Conservation (phyloP, 129 eudicot genomes). For the Arctium minus region DNA sequence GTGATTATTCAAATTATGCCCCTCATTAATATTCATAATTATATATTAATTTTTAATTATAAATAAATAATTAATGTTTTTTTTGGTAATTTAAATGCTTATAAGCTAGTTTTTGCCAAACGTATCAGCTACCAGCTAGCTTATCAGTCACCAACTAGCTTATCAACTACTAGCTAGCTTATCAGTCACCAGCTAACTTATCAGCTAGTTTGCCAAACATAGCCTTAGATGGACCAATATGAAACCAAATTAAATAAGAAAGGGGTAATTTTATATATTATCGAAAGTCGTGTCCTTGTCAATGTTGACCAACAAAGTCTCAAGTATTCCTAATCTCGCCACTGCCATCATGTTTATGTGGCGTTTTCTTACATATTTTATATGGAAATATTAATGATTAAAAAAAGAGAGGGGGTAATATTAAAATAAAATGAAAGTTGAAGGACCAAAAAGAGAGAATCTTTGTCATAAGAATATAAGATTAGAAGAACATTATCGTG, state of each 20-base stretch:
- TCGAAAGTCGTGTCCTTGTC: slow-evolving; percentile 27
- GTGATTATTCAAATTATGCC: no score
- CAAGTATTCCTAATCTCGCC: neutral
- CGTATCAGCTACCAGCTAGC: no score
- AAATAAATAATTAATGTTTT: no score
- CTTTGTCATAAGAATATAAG: slow-evolving; percentile 37
- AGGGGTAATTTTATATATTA: neutral
- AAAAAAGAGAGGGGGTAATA: slow-evolving; percentile 17
- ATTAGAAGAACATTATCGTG: slow-evolving; percentile 31
- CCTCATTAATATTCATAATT: no score
- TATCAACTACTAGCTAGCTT: no score
- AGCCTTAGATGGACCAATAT: neutral
- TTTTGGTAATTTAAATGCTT: no score
- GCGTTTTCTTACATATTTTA: neutral
- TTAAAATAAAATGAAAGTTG: neutral
- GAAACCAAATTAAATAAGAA: slow-evolving; percentile 13
- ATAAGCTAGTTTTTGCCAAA: no score
- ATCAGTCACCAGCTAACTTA: no score
- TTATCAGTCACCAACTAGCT: no score
- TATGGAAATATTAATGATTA: neutral
- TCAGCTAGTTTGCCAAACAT: no score
- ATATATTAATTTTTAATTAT: no score
- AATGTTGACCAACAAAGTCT: slow-evolving; percentile 18
- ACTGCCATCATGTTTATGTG: slow-evolving; percentile 17
- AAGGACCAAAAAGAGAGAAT: slow-evolving; percentile 35